Conservation (phyloP, 2,329 filamentous ascomycete species). For the Clarireedia homoeocarpa region DNA sequence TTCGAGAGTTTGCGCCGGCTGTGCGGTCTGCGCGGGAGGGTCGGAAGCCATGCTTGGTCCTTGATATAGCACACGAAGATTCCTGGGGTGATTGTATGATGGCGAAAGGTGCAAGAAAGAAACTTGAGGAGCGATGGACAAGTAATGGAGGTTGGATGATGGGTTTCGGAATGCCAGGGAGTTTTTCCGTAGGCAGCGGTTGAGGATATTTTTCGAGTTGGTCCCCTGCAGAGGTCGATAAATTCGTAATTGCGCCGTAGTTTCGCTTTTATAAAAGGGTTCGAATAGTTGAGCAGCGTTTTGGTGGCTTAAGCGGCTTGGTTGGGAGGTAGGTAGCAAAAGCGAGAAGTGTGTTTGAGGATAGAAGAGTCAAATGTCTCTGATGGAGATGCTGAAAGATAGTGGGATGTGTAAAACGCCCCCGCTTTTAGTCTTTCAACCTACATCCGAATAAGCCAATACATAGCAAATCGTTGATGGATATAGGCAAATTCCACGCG, state of each 20-base stretch:
- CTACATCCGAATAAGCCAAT: no score
- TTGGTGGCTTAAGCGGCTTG: neutral
- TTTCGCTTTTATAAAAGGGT: neutral
- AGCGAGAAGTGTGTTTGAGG: neutral
- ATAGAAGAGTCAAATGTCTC: neutral
- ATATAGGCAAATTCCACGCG: no score
- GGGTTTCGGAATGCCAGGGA: slow-evolving; percentile 7
- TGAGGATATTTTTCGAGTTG: neutral
- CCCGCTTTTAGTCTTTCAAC: neutral
- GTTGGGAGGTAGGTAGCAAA: neutral
- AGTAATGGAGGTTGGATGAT: slow-evolving; percentile 3
- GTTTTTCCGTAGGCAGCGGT: neutral
- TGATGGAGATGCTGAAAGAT: neutral
- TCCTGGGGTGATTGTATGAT: neutral
- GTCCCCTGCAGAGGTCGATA: neutral
- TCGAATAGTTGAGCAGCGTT: neutral
- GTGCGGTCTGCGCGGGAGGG: slow-evolving; percentile 10
- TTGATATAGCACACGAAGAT: neutral
- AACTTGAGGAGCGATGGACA: neutral
- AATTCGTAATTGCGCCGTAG: neutral
- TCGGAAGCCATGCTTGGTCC: slow-evolving; percentile 13
- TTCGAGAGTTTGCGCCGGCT: slow-evolving; percentile 17
- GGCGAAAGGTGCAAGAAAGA: neutral
- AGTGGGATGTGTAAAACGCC: neutral
- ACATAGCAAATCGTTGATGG: no score